Conservation (phyloP, 2,329 filamentous ascomycete species). For the Neonectria ditissima region DNA sequence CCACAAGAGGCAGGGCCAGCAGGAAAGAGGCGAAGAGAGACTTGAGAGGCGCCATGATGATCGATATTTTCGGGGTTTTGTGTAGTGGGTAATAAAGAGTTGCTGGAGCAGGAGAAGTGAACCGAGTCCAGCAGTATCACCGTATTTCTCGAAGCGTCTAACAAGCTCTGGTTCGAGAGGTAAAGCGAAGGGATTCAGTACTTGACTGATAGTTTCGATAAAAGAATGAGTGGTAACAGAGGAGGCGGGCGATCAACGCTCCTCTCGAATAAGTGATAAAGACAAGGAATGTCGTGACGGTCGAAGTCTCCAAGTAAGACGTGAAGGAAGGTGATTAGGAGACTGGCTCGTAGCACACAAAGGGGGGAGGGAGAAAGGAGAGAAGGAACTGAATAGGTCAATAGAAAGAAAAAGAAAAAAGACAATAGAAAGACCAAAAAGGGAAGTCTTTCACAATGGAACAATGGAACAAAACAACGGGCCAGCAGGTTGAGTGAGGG, state of each 20-base stretch:
- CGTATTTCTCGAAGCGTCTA: slow-evolving; percentile 35
- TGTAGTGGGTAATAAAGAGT: slow-evolving; percentile 24
- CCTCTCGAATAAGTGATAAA: slow-evolving; percentile 44
- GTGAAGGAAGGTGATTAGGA: slow-evolving; percentile 44
- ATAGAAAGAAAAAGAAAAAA: slow-evolving; percentile 42
- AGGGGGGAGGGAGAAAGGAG: slow-evolving; percentile 36
- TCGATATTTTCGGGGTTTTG: slow-evolving; percentile 30
- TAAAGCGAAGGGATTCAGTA: slow-evolving; percentile 30
- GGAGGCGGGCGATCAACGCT: slow-evolving; percentile 49
- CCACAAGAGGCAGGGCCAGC: slow-evolving; percentile 43
- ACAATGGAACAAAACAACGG: slow-evolving; percentile 45
- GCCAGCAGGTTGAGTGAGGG: slow-evolving; percentile 37
- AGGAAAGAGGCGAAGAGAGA: slow-evolving; percentile 43
- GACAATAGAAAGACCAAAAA: slow-evolving; percentile 38
- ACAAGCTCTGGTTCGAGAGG: slow-evolving; percentile 28
- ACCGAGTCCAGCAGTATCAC: slow-evolving; percentile 48
- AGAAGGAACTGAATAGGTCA: slow-evolving; percentile 27
- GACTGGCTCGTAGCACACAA: slow-evolving; percentile 43
- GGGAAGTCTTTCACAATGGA: slow-evolving; percentile 44
- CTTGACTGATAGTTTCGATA: slow-evolving; percentile 17
- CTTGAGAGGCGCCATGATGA: slow-evolving; percentile 44
- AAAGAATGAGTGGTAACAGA: slow-evolving; percentile 38
- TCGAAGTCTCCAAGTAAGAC: slow-evolving; percentile 33
- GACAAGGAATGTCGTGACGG: slow-evolving; percentile 27
- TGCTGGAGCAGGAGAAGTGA: slow-evolving; percentile 38